Evolutionary conservation across 176 grass and related monocot genomes (phyloP).

Genomic region (Oryza brachyantha): DNA sequence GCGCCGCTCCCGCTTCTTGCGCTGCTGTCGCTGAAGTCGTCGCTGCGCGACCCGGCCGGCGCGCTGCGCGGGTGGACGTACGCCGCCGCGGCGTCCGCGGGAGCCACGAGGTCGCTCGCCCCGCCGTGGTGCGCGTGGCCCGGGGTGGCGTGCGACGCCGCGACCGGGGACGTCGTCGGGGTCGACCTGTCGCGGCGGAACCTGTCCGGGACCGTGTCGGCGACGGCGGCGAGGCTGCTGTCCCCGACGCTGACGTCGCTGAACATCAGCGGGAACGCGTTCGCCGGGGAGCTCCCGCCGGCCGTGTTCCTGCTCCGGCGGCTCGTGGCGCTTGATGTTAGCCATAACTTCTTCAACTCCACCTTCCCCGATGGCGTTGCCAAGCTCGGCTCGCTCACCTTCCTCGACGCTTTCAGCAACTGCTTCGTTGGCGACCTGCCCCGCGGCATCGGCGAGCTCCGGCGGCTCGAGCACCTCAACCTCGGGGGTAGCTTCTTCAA

Average conservation of each 20-base stretch:
- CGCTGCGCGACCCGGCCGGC: conserved; percentile 51
- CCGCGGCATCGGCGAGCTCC: conserved; percentile 38
- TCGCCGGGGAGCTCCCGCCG: conserved; percentile 43
- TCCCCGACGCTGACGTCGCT: conserved; percentile 50
- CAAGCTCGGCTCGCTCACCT: conserved; percentile 29
- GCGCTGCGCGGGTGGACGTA: conserved; percentile 65
- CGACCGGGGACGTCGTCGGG: conserved; percentile 45
- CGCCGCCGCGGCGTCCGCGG: conserved; percentile 27
- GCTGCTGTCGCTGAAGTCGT: conserved; percentile 65
- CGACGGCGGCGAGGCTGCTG: conserved; percentile 55
- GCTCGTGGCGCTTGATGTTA: conserved; percentile 58
- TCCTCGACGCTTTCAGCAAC: conserved; percentile 78
- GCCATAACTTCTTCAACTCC: conserved; percentile 82
- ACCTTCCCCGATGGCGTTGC: conserved; percentile 53
- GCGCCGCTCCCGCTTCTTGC: conserved; percentile 61
- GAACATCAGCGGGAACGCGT: conserved; percentile 73
- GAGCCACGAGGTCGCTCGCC: conserved; percentile 18
- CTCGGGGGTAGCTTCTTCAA: conserved; percentile 82
- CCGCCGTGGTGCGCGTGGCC: conserved; percentile 87
- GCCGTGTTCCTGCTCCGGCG: conserved; percentile 54
- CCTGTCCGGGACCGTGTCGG: conserved; percentile 63
- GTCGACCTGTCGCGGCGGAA: conserved; percentile 75
- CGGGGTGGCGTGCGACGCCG: conserved; percentile 47
- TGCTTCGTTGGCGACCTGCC: conserved; percentile 66
- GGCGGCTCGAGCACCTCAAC: conserved; percentile 47